Evolutionary conservation across 1,284 basidiomycete species (phyloP), one percentile per base, ranked within the genome.

Genomic region (Ustilago trichophora): DNA sequence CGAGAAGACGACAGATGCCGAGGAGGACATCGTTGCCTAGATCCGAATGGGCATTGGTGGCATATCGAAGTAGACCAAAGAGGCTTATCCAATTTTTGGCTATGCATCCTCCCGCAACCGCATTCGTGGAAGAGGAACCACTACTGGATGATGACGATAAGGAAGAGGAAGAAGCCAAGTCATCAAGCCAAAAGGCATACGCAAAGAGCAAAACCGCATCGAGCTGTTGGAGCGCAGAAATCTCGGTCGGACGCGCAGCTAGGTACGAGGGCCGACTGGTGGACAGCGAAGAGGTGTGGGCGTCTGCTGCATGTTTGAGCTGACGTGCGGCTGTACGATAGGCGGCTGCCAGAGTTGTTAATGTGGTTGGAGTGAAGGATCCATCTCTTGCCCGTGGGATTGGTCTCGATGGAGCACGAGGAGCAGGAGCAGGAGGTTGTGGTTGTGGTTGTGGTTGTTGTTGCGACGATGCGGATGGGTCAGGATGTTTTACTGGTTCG

Each of bases 161-260:
- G n/a, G 21, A 11, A 6, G 21, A 19, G 6, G 42, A 24, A 12
- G 48, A 42, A 5, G 52, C 41, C 18, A 56, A 44, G 19, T 86
- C 85, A 38, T 85, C 84, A 58, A 83, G 82, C 77, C 83, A 85
- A 67, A 84, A 85, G 19, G 83, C 77, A 62, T 83, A 84, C 15
- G 83, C 78, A 75, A 83, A 86, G 6, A 85, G 78, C 5, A 85
- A 73, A 24, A 84, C 77, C 13, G 85, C 82, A 57, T 86, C 85
- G 25, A 83, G 83, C 44, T 84, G 82, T 60, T 82, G 81, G 12
- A 84, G 71, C 0, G 83, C 68, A 6, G 82, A 82, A 22, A 83
- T 71, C 3, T 83, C 54, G 22, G 35, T 48, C 12, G 56, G 63
- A 19, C 55, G 48, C 3, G 65, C 22, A 15, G 70, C 48, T 10